Percentiles rank a stretch among this genome's conserved stretches.
Evolutionary conservation across 352 stramenopile species (phyloP).

Genomic region (Phytopythium vexans): DNA sequence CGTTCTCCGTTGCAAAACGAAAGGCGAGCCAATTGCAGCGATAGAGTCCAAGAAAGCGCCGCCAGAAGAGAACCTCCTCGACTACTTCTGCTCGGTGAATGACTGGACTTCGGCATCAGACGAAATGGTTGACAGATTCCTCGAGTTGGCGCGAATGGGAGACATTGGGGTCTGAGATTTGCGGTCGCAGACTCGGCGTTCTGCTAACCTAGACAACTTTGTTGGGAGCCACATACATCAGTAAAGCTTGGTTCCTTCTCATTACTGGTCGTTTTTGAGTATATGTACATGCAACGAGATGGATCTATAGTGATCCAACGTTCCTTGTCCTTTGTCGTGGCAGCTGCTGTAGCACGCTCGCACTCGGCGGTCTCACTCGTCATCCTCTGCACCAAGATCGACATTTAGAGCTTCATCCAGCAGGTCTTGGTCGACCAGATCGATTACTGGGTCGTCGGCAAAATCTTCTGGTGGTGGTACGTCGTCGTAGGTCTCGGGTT

Average conservation of each 20-base stretch:
- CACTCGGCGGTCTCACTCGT: slow-evolving; percentile 10
- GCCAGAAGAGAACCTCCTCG: slow-evolving; percentile 37
- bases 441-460: slow-evolving; percentile 7
- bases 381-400: slow-evolving; percentile 36
- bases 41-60: slow-evolving; percentile 18
- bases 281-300: no score
- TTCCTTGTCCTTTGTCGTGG: not conserved
- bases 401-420: slow-evolving; percentile 25
- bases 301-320: not conserved
- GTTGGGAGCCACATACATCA: no score
- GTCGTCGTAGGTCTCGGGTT: slow-evolving; percentile 17
- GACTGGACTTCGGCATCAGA: slow-evolving; percentile 46
- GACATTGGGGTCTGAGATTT: slow-evolving; percentile 1
- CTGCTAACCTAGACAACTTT: no score
- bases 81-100: slow-evolving; percentile 47
- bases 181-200: no score
- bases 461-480: slow-evolving; percentile 43
- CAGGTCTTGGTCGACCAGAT: slow-evolving; percentile 16
- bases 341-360: not conserved
- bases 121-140: slow-evolving; percentile 42
- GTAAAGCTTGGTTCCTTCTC: no score
- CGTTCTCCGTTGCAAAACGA: slow-evolving; percentile 33
- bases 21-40: slow-evolving; percentile 16
- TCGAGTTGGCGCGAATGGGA: slow-evolving; percentile 46
- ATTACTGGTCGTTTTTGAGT: no score